phyloP scores from a whole-genome alignment of 163 green algal species.

The Chlamydomonas reinhardtii region DNA sequence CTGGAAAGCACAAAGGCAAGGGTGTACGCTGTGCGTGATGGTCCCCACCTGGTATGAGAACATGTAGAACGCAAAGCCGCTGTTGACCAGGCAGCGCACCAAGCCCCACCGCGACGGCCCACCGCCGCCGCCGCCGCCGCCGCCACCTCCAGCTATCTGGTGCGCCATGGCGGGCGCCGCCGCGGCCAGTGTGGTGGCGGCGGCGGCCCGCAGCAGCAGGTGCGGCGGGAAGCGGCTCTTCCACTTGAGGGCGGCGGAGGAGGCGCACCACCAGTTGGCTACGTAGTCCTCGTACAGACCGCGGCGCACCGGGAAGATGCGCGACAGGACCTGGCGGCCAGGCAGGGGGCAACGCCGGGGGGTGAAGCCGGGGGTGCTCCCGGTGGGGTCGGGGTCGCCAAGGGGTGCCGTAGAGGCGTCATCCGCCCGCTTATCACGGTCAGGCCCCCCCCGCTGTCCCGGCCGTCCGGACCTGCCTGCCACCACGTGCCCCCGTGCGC shows the following conservation, averaged over 20 bases:
- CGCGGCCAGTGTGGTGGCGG: slow-evolving; percentile 74
- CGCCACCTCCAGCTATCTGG: slow-evolving; percentile 63
- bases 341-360: not conserved
- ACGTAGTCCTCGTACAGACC: slow-evolving; percentile 99
- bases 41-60: slow-evolving; percentile 97
- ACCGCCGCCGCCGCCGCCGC: not conserved
- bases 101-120: slow-evolving; percentile 72
- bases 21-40: no score
- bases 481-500: no score
- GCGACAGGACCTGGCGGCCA: slow-evolving; percentile 67
- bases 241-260: slow-evolving; percentile 91
- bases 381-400: no score
- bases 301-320: slow-evolving; percentile 89
- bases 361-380: not conserved
- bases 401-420: no score
- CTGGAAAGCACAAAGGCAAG: no score
- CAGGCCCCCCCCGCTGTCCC: no score
- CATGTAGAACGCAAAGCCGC: slow-evolving; percentile 92
- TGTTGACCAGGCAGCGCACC: slow-evolving; percentile 88
- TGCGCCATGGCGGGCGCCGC: slow-evolving; percentile 77
- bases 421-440: no score
- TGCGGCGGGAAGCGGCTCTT: slow-evolving; percentile 49
- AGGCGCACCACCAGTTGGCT: slow-evolving; percentile 97
- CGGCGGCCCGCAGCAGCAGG: slow-evolving; percentile 14
- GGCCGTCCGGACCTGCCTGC: no score